Percentiles rank a stretch among this genome's conserved stretches.
phyloP scores from a whole-genome alignment of 257 asterid genomes.

The Gentiana dahurica region DNA sequence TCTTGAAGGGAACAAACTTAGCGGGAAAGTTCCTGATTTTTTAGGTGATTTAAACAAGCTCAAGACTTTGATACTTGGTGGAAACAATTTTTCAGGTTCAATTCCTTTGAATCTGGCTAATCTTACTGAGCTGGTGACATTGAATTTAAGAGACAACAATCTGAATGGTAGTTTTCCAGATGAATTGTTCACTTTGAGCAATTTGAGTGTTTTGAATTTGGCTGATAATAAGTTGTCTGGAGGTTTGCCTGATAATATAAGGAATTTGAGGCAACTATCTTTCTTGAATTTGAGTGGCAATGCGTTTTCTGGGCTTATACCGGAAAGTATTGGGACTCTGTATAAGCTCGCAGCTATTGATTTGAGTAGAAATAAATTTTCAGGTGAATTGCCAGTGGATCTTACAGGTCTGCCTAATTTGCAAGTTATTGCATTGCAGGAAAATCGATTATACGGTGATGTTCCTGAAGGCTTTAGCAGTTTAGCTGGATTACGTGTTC shows the following conservation, averaged over 20 bases:
- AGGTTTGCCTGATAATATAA: conserved; percentile 33
- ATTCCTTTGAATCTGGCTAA: conserved; percentile 34
- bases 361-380: conserved; percentile 50
- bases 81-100: conserved; percentile 39
- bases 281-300: conserved; percentile 49
- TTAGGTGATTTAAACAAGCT: conserved; percentile 26
- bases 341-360: conserved; percentile 43
- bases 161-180: conserved; percentile 40
- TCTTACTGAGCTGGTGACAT: conserved; percentile 34
- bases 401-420: conserved; percentile 60
- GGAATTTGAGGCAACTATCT: conserved; percentile 35
- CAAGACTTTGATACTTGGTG: conserved; percentile 34
- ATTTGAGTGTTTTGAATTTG: conserved; percentile 39
- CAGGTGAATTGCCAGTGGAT: conserved; percentile 50
- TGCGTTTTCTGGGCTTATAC: conserved; percentile 43
- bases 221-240: conserved; percentile 51
- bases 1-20: conserved; percentile 46
- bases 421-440: conserved; percentile 64
- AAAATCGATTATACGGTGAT: conserved; percentile 41
- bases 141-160: conserved; percentile 35
- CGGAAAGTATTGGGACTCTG: conserved; percentile 47
- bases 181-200: conserved; percentile 35
- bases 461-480: conserved; percentile 70
- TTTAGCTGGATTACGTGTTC: conserved; percentile 40
- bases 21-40: conserved; percentile 37